Base-by-base conservation (phyloP, 176 grass and related monocot genomes). In the Oryza australiensis region DNA sequence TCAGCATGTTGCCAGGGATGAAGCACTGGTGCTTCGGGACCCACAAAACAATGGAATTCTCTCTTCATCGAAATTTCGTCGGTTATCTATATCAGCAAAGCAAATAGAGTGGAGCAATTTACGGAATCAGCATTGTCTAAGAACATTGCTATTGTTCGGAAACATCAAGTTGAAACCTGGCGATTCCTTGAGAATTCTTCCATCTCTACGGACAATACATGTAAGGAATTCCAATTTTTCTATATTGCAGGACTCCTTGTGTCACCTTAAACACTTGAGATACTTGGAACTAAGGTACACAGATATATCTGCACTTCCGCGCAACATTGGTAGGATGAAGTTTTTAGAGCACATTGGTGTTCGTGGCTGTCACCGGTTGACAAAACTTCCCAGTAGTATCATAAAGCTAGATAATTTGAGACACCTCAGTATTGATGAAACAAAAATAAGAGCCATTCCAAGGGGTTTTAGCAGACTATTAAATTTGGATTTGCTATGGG, bases 331-430 rank as follows among this genome's bases (percentile, higher is more conserved):
- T 1, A 73, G 5, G 45, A 20, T 53, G 43, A 51, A 74, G 13
- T 75, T 59, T 26, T 32, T 74, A 49, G 26, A 74, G 3, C 15
- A 51, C 4, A 22, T 74, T 29, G 20, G 13, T 16, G 24, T 74
- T 12, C 2, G 29, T 10, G 27, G 8, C 0, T 73, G 71, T 22
- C 0, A 51, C 26, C 28, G 11, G 29, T 10, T 74, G 3, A 16
- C n/a, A 18, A 23, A 49, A 16, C 82, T 85, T 15, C 82, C 74
- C 27, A 16, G 26, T 6, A 35, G 12, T 7, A 59, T 85, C 34
- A 35, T 60, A 4, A 70, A 59, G 33, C 66, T 85, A 67, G 3
- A 1, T 1, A 9, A 20, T 0, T 38, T 85, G 42, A 63, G 48
- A 76, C 38, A 22, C 27, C 73, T 85, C 15, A 49, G 46, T 49